phyloP scores from a whole-genome alignment of 371 early-diverging fungal species.

The Choanephora cucurbitarum region DNA sequence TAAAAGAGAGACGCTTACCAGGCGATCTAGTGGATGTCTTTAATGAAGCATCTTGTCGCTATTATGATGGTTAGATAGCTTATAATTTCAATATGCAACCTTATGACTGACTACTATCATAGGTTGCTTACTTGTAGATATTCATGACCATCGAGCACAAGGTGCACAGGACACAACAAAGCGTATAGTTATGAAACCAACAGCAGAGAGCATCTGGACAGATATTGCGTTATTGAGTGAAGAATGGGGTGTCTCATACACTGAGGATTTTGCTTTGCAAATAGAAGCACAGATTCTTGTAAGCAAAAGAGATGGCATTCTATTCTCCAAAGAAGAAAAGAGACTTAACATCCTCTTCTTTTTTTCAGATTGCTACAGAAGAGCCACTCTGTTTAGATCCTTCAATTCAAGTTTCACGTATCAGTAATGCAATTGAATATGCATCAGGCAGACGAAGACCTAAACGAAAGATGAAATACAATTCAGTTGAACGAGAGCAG shows the following conservation, averaged over 20 bases:
- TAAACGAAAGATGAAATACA: constrained; percentile 60
- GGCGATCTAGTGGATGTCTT: constrained; percentile 63
- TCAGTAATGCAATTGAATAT: constrained; percentile 59
- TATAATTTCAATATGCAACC: background rate
- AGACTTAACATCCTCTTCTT: background rate
- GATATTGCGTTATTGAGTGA: constrained; percentile 60
- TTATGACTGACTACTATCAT: no score
- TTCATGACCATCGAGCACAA: constrained; percentile 53
- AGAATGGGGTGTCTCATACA: constrained; percentile 53
- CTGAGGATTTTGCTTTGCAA: constrained; percentile 53
- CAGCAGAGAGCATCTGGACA: constrained; percentile 63
- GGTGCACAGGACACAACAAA: constrained; percentile 25
- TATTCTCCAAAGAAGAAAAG: no score
- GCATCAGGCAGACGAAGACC: constrained; percentile 36
- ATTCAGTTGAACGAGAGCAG: constrained; percentile 61
- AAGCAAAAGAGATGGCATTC: constrained; percentile 13
- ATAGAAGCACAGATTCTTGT: constrained; percentile 62
- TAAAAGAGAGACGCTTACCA: constrained; percentile 58
- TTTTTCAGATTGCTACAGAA: constrained; percentile 55
- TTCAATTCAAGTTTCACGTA: constrained; percentile 55
- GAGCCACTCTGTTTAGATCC: constrained; percentile 64
- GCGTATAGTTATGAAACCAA: constrained; percentile 56
- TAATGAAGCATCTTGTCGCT: constrained; percentile 59
- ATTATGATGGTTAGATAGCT: constrained; percentile 52
- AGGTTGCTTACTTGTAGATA: constrained; percentile 61